These are phyloP conservation scores for Leucaena leucocephala DNA, from an alignment of 306 rosid species.

Conservation along the genomic window DNA sequence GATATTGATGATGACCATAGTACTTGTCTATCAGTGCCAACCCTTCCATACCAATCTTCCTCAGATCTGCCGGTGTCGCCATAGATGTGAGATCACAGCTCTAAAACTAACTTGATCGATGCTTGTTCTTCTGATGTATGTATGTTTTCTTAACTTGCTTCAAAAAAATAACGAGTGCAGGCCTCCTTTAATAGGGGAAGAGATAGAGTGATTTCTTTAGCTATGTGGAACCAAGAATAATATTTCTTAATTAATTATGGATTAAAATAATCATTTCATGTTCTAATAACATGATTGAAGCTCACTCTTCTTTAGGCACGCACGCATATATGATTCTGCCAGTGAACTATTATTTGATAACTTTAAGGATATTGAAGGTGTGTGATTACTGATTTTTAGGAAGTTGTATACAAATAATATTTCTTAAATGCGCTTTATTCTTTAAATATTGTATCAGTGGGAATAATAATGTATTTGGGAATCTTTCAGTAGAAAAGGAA, in stretches of 20 bases:
- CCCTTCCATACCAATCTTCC: neutral
- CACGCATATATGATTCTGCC: neutral
- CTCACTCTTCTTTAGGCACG: too few species aligned
- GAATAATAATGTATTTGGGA: too few species aligned
- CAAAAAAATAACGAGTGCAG: neutral
- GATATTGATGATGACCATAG: neutral
- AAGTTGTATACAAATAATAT: neutral
- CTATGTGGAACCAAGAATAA: neutral
- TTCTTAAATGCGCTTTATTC: neutral
- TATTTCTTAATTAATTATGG: neutral
- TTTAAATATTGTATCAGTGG: neutral
- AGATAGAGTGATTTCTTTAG: too few species aligned
- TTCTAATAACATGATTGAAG: neutral
- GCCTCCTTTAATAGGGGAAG: neutral
- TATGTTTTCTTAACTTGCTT: neutral
- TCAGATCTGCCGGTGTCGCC: neutral
- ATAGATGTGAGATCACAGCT: neutral
- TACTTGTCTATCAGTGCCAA: neutral
- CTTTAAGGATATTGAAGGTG: too few species aligned
- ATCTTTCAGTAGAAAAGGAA: neutral
- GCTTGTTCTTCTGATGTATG: neutral
- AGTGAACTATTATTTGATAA: neutral
- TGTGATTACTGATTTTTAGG: neutral
- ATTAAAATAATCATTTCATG: neutral
- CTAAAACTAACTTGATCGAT: neutral